Evolutionary conservation across 2,329 filamentous ascomycete species (phyloP), one percentile per base, ranked within the genome.

Genomic region (Paraconiothyrium sp.): DNA sequence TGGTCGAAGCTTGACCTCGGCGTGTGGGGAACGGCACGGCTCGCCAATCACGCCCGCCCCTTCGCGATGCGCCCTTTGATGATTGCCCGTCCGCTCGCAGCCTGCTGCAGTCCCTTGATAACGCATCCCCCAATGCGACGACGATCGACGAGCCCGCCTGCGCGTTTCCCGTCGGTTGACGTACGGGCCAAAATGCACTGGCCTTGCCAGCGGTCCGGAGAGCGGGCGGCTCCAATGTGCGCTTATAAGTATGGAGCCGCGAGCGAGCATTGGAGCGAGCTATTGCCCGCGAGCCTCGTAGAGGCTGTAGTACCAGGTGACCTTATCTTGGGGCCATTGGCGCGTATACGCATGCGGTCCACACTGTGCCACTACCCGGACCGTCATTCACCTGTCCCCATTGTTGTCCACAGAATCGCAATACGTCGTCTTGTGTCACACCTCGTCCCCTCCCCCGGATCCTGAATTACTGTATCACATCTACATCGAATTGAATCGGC

Each of bases 1-100:
- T 47, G 54, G 54, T 56, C 54, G 39, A 56, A 56, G 54, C 54
- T 56, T 56, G 43, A 39, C 13, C 11, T 5, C 20, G 4, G n/a
- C 10, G 43, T 44, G 43, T 51, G 54, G 43, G 32, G 43, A 20
- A 20, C 11, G 50, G 51, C 27, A 41, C 13, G 11, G 20, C 37
- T 16, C 39, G 24, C 54, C 54, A 56, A 56, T 56, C 43, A 48
- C 32, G 20, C n/a, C 13, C n/a, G 20, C 34, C 32, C 30, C 52
- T 20, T 35, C 27, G 7, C 24, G 7, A 22, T 35, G 52, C 27
- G 24, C 27, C 20, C 41, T 34, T 10, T 10, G 14, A 13, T 35
- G 52, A 34, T 35, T 55, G 52, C 24, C 52, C 27, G 13, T 39
- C 27, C 10, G 6, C 14, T 8, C 13, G 30, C 20, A 11, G 16